These are phyloP conservation scores for Pseudopyricularia javanii DNA, from an alignment of 2,329 filamentous ascomycete species.

Conservation along the genomic window DNA sequence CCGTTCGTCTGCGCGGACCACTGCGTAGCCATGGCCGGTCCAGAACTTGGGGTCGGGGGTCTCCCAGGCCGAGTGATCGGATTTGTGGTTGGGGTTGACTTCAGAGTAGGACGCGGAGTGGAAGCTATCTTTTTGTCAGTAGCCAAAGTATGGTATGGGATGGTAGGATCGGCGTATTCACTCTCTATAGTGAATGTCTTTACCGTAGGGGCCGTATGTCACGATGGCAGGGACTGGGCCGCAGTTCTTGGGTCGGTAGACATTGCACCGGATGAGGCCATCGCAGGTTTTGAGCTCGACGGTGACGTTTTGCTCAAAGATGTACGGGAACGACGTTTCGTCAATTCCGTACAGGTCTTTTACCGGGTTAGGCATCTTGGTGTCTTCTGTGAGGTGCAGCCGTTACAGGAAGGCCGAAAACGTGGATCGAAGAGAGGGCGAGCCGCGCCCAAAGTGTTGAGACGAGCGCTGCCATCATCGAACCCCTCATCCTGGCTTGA, in stretches of 20 bases:
- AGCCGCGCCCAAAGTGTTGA: too few relatives aligned
- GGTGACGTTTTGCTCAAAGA: constrained; percentile 24
- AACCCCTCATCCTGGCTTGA: too few relatives aligned
- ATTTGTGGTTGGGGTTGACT: constrained; percentile 40
- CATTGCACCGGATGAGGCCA: constrained; percentile 22
- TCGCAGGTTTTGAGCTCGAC: constrained; percentile 16
- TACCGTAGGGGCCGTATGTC: constrained; percentile 64
- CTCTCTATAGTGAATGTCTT: constrained; percentile 54
- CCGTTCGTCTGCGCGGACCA: constrained; percentile 40
- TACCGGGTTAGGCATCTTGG: constrained; percentile 17
- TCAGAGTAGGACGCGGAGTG: constrained; percentile 27
- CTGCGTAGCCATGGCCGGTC: constrained; percentile 39
- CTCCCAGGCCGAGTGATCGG: constrained; percentile 44
- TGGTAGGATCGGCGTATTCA: constrained; percentile 15
- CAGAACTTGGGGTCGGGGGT: constrained; percentile 45
- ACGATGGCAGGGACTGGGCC: constrained; percentile 44
- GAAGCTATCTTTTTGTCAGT: constrained; percentile 16
- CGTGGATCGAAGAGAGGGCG: too few relatives aligned
- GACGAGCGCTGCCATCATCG: too few relatives aligned
- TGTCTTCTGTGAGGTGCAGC: too few relatives aligned
- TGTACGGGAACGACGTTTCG: constrained; percentile 22
- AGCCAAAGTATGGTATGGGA: too few relatives aligned
- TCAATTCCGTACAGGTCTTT: constrained; percentile 17
- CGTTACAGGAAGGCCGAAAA: too few relatives aligned
- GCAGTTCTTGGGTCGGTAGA: constrained; percentile 20